phyloP scores from a whole-genome alignment of 2,329 filamentous ascomycete genomes.

The Microdochium trichocladiopsis region DNA sequence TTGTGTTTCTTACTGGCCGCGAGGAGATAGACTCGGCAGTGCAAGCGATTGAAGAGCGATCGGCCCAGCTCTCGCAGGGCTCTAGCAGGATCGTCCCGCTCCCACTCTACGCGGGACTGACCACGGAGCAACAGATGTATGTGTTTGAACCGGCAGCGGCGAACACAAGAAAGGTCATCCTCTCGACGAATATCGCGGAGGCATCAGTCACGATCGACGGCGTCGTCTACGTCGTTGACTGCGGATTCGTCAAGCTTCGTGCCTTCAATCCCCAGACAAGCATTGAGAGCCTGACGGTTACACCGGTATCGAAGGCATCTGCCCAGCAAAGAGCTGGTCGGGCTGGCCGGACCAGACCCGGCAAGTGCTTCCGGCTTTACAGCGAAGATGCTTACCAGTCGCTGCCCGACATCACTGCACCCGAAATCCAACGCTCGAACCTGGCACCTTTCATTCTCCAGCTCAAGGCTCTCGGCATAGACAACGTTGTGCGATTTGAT shows the following conservation, averaged over 20 bases:
- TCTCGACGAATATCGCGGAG: constrained; percentile 94
- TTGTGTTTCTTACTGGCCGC: constrained; percentile 86
- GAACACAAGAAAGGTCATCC: constrained; percentile 82
- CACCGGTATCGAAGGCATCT: constrained; percentile 81
- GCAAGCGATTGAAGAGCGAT: constrained; percentile 70
- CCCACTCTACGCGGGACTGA: constrained; percentile 82
- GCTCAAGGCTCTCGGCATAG: constrained; percentile 89
- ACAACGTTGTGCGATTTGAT: constrained; percentile 87
- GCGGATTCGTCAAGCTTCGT: constrained; percentile 83
- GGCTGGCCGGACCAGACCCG: constrained; percentile 80
- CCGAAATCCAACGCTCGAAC: constrained; percentile 89
- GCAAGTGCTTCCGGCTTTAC: constrained; percentile 92
- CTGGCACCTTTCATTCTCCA: constrained; percentile 83
- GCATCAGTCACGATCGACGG: constrained; percentile 92
- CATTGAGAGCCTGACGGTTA: constrained; percentile 80
- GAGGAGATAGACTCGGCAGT: constrained; percentile 85
- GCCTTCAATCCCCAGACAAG: constrained; percentile 78
- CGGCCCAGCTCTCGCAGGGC: constrained; percentile 53
- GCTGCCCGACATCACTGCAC: constrained; percentile 67
- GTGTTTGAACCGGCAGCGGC: constrained; percentile 81
- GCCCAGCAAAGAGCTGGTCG: constrained; percentile 88
- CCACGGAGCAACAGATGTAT: constrained; percentile 89
- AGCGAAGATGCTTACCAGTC: constrained; percentile 64
- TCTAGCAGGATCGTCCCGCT: constrained; percentile 59
- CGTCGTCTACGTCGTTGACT: constrained; percentile 85